phyloP scores from a whole-genome alignment of 225 moss, liverwort and hornwort species.

The Antitrichia curtipendula region DNA sequence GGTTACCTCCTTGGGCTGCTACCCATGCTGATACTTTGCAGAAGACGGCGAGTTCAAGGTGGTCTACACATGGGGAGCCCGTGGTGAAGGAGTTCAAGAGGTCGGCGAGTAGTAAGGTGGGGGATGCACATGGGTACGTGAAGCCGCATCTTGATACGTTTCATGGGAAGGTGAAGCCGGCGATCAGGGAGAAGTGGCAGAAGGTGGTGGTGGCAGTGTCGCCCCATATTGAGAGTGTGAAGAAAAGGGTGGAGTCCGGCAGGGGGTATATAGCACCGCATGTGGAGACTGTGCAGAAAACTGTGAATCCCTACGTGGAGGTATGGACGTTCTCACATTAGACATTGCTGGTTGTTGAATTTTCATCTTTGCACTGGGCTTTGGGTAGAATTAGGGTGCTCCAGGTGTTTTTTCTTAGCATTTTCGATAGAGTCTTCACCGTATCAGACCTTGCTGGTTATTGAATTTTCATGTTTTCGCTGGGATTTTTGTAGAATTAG shows the following conservation, averaged over 20 bases:
- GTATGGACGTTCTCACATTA: background rate
- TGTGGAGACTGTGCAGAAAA: slow-evolving; percentile 22
- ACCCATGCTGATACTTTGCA: slow-evolving; percentile 31
- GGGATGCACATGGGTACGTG: slow-evolving; percentile 32
- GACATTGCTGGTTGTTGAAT: background rate
- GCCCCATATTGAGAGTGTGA: slow-evolving; percentile 41
- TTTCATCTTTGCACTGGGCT: background rate
- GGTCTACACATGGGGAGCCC: slow-evolving; percentile 63
- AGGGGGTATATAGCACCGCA: slow-evolving; percentile 26
- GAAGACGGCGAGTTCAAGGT: slow-evolving; percentile 33
- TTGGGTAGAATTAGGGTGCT: background rate
- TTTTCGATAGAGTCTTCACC: background rate
- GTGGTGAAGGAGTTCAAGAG: slow-evolving; percentile 35
- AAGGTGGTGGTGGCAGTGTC: slow-evolving; percentile 16
- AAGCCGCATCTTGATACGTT: slow-evolving; percentile 66
- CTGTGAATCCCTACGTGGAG: slow-evolving; percentile 30
- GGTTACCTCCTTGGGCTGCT: slow-evolving; percentile 80
- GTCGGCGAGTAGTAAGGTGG: slow-evolving; percentile 25
- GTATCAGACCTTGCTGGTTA: background rate
- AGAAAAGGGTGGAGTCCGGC: slow-evolving; percentile 12
- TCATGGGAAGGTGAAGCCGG: slow-evolving; percentile 27
- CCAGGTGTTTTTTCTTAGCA: background rate
- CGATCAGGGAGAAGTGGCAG: slow-evolving; percentile 42
- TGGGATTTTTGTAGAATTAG: background rate
- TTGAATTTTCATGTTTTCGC: background rate